phyloP scores from a whole-genome alignment of 2,329 filamentous ascomycete species.

The Grosmannia clavigera region DNA sequence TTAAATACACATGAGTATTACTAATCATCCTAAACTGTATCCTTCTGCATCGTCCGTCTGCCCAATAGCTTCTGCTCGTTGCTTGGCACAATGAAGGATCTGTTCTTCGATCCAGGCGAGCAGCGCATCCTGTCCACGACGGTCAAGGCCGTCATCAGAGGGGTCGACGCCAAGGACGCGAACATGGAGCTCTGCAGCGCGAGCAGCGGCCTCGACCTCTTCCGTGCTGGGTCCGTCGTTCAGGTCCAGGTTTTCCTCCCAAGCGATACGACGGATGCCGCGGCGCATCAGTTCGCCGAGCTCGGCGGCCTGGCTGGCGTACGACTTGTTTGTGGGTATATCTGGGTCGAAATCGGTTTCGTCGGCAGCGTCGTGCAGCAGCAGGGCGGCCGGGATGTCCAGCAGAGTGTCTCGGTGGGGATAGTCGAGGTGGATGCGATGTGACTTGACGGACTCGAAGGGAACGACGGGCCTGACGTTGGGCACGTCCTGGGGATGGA shows the following conservation, averaged over 20 bases:
- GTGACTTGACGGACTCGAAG: constrained; percentile 1
- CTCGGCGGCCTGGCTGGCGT: constrained; percentile 32
- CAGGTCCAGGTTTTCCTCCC: constrained; percentile 27
- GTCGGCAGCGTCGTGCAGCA: constrained; percentile 28
- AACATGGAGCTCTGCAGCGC: constrained; percentile 19
- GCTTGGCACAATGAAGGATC: neutral
- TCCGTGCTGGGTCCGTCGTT: constrained; percentile 13
- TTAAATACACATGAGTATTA: neutral
- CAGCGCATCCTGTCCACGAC: constrained; percentile 1
- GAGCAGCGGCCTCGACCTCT: constrained; percentile 12
- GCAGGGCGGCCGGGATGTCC: constrained; percentile 34
- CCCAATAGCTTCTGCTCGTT: too few relatives aligned
- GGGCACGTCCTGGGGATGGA: neutral
- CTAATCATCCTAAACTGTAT: neutral
- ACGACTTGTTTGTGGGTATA: constrained; percentile 24
- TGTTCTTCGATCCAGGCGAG: constrained; percentile 9
- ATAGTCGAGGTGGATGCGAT: constrained; percentile 24
- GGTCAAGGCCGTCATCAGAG: neutral
- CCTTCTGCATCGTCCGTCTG: too few relatives aligned
- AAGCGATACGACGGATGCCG: constrained; percentile 34
- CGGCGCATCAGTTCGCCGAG: constrained; percentile 35
- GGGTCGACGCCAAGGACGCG: constrained; percentile 22
- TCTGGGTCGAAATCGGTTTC: too few relatives aligned
- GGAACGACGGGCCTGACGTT: neutral
- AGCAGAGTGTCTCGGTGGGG: constrained; percentile 35